These are phyloP conservation scores for Aspergillus aculeatinus DNA, from an alignment of 2,329 filamentous ascomycete genomes.

Conservation along the genomic window DNA sequence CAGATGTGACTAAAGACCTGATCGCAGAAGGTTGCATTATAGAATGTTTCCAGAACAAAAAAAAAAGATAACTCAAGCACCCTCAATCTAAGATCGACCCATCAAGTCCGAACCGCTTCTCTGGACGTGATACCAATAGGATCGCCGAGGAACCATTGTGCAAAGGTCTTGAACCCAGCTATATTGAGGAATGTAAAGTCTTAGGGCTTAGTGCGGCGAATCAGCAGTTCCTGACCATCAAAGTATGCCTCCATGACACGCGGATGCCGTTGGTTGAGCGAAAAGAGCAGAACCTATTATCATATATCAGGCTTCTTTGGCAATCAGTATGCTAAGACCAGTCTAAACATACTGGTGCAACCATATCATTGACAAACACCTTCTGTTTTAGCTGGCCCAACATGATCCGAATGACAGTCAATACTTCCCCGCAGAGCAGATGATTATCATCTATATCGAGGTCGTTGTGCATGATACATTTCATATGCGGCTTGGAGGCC, in stretches of 20 bases:
- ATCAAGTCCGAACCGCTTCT: not conserved
- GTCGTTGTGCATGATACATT: too few species aligned
- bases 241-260: conserved; percentile 8
- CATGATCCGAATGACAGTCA: conserved; percentile 2
- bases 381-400: conserved; percentile 1
- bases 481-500: too few species aligned
- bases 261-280: conserved; percentile 1
- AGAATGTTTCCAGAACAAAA: not conserved
- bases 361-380: not conserved
- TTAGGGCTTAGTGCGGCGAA: not conserved
- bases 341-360: too few species aligned
- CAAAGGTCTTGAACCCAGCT: conserved; percentile 4
- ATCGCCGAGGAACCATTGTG: conserved; percentile 3
- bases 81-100: not conserved
- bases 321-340: not conserved
- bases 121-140: conserved; percentile 2
- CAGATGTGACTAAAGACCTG: not conserved
- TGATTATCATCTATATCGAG: too few species aligned
- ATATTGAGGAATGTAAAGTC: not conserved
- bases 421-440: too few species aligned
- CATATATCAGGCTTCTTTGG: not conserved
- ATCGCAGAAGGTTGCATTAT: not conserved
- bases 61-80: not conserved
- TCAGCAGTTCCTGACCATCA: conserved; percentile 5
- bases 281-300: conserved; percentile 1